Evolutionary conservation across 208 protist genomes (phyloP), one percentile per base, ranked within the genome.

Genomic region (Acanthamoeba sp.): DNA sequence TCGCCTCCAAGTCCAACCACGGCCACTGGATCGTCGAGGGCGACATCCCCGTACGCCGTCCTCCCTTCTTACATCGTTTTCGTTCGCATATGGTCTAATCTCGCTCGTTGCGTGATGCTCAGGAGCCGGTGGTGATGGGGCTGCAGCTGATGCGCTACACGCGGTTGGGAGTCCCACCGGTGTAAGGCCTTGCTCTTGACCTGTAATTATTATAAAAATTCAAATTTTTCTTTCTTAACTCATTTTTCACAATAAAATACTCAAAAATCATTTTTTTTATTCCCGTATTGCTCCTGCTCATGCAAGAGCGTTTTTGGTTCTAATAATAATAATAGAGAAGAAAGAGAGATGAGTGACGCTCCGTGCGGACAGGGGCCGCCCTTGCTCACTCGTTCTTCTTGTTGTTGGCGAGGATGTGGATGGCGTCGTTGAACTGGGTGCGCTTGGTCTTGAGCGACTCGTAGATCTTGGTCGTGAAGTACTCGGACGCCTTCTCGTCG

Each of bases 391-490:
- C 55, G 20, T 59, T 59, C 50, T 55, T 55, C 64, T 91, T 91
- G 22, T 10, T 20, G 50, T 95, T 82, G 1, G 59, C 91, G 4
- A 91, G 27, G 42, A 95, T 95, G 94, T 96, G 95, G 45, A 95
- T 48, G 22, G 59, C 59, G 93, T 95, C 92, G 85, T 96, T 96
- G 78, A 96, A 24, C 52, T 91, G 95, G 12, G 88, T 95, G 32
- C 94, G 64, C 91, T 73, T 96, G 32, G 34, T 82, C 18, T 90
- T 92, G 45, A 96, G 2, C 76, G 92, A 50, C 59, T 95, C 91
- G 57, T 88, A 20, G 50, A 97, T 97, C 50, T 96, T 84, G 42
- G 91, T 34, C 18, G 36, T 38, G 38, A 97, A 97, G 64, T 93
- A 85, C 29, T 36, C 38, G 7, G 66, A 4, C 22, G 96, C 96